Conservation (phyloP, 352 stramenopile species). For the Pythium dissimile region DNA sequence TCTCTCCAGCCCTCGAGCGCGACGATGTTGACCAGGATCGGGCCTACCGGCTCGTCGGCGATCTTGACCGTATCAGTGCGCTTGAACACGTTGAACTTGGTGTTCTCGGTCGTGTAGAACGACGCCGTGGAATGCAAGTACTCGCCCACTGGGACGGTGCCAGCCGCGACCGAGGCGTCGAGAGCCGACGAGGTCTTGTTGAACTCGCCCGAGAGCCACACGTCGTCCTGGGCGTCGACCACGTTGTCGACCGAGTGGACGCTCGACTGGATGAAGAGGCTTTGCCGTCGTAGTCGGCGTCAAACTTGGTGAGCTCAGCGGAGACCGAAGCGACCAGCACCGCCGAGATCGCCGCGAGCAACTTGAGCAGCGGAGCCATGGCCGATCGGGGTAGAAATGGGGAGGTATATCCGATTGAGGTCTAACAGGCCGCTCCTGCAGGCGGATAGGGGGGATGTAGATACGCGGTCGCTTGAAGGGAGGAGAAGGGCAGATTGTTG, state of each 20-base stretch:
- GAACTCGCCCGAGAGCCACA: not conserved
- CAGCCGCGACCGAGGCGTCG: not conserved
- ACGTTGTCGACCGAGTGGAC: not conserved
- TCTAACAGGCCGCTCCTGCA: too few species aligned
- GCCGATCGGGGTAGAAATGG: not conserved
- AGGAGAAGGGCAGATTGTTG: too few species aligned
- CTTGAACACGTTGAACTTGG: not conserved
- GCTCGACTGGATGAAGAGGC: not conserved
- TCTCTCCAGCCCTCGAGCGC: too few species aligned
- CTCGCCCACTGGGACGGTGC: not conserved
- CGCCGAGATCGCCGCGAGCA: not conserved
- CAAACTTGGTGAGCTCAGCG: not conserved
- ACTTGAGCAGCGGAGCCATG: not conserved
- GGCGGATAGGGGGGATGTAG: too few species aligned
- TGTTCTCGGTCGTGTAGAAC: not conserved
- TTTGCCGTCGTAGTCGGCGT: not conserved
- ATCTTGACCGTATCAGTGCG: not conserved
- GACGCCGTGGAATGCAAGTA: not conserved
- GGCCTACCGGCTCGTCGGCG: too few species aligned
- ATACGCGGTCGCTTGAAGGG: too few species aligned
- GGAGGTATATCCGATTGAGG: not conserved
- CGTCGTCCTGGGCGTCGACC: not conserved
- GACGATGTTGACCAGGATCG: too few species aligned
- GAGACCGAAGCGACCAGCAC: too few species aligned
- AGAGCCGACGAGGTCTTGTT: not conserved